Evolutionary conservation across 768 basidiomycete genomes (phyloP).

Genomic region (Mycena crocata): DNA sequence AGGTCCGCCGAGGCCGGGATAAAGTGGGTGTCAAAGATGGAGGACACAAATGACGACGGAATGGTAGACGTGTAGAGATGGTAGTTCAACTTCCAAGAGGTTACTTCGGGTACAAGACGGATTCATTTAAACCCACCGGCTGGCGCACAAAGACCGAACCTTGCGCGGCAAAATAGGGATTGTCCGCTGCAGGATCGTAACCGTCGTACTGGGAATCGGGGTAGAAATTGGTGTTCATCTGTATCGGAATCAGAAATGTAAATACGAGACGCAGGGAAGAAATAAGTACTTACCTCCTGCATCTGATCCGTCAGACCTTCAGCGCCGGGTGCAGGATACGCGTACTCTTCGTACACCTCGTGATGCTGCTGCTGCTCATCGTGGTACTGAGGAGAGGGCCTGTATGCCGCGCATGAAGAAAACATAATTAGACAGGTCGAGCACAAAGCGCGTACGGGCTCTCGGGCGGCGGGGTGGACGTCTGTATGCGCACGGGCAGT

Average conservation of each 20-base stretch:
- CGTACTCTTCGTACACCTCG: slow-evolving; percentile 40
- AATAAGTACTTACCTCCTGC: slow-evolving; percentile 40
- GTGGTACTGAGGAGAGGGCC: slow-evolving; percentile 23
- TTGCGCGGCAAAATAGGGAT: slow-evolving; percentile 54
- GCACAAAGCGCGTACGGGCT: slow-evolving; percentile 37
- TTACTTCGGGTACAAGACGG: slow-evolving; percentile 9
- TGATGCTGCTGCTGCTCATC: slow-evolving; percentile 35
- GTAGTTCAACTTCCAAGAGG: slow-evolving; percentile 78
- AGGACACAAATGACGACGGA: slow-evolving; percentile 63
- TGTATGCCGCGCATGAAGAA: neutral
- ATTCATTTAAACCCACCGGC: slow-evolving; percentile 60
- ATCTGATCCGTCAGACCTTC: slow-evolving; percentile 46
- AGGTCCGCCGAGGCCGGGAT: slow-evolving; percentile 62
- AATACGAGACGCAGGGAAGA: neutral
- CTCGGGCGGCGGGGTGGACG: slow-evolving; percentile 43
- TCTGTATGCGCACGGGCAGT: slow-evolving; percentile 47
- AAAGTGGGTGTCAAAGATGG: slow-evolving; percentile 71
- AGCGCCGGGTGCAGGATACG: slow-evolving; percentile 37
- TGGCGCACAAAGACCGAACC: slow-evolving; percentile 68
- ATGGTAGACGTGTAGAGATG: slow-evolving; percentile 88
- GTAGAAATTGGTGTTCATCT: slow-evolving; percentile 36
- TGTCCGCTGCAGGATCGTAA: slow-evolving; percentile 51
- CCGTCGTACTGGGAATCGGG: slow-evolving; percentile 45
- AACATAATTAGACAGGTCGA: neutral
- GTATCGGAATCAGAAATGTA: slow-evolving; percentile 11